phyloP scores from a whole-genome alignment of 2,329 filamentous ascomycete genomes.

The Furcasterigmium sp. region DNA sequence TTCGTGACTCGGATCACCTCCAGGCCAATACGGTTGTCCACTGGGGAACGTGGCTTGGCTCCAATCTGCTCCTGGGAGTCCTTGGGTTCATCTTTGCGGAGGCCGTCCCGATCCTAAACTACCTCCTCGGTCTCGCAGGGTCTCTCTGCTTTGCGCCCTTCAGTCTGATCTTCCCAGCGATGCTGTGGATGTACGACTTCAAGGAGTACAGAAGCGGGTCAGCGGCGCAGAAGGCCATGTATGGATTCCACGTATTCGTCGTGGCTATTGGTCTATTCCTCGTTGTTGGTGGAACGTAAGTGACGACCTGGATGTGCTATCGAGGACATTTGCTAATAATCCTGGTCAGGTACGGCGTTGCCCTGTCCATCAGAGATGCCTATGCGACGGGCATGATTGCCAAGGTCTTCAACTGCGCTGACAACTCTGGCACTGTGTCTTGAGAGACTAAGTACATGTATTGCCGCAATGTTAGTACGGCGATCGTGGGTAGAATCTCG shows the following conservation, averaged over 20 bases:
- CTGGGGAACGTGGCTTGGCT: conserved; percentile 39
- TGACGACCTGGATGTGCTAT: neutral
- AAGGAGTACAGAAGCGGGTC: conserved; percentile 12
- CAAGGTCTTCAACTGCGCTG: conserved; percentile 19
- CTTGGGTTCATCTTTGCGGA: conserved; percentile 36
- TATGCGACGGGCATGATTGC: conserved; percentile 16
- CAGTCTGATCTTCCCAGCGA: conserved; percentile 19
- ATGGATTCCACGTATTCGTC: conserved; percentile 17
- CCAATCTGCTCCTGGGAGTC: conserved; percentile 40
- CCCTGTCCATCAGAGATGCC: conserved; percentile 16
- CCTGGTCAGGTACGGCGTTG: conserved; percentile 15
- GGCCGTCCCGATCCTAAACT: conserved; percentile 49
- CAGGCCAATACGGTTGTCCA: conserved; percentile 40
- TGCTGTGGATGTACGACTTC: conserved; percentile 20
- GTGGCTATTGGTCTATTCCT: conserved; percentile 17
- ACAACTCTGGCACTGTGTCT: conserved; percentile 13
- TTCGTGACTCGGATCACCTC: conserved; percentile 37
- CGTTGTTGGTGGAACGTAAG: conserved; percentile 20
- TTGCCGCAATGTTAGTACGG: too few species aligned
- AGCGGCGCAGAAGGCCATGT: conserved; percentile 12
- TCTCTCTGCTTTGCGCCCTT: conserved; percentile 23
- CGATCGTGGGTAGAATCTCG: too few species aligned
- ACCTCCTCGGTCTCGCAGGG: conserved; percentile 42
- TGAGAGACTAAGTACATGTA: too few species aligned
- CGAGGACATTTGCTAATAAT: neutral